Percentiles rank a stretch among this genome's conserved stretches.
Evolutionary conservation across 2,329 filamentous ascomycete species (phyloP).

Genomic region (Sclerotinia subarctica): DNA sequence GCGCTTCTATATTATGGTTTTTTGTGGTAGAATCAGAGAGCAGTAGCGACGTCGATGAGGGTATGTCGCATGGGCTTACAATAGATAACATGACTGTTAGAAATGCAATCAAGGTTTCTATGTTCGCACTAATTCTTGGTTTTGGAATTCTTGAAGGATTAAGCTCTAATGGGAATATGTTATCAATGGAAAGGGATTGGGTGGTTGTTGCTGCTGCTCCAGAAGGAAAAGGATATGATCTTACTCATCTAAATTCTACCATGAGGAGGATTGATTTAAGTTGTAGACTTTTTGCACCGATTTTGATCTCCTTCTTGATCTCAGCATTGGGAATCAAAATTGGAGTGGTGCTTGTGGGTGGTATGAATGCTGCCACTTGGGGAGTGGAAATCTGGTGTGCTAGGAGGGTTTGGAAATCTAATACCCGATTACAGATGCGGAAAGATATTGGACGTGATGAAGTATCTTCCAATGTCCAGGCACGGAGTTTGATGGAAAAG

Average conservation of each 20-base stretch:
- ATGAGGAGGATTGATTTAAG: slow-evolving; percentile 57
- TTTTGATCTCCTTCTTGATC: slow-evolving; percentile 49
- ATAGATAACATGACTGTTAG: background rate
- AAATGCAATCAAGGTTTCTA: slow-evolving; percentile 32
- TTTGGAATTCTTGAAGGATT: slow-evolving; percentile 45
- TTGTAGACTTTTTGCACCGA: slow-evolving; percentile 54
- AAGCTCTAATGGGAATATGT: slow-evolving; percentile 43
- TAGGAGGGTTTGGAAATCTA: slow-evolving; percentile 42
- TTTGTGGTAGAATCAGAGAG: slow-evolving; percentile 36
- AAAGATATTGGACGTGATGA: slow-evolving; percentile 30
- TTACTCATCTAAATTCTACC: slow-evolving; percentile 48
- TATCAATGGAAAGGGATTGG: slow-evolving; percentile 50
- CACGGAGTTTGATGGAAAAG: background rate
- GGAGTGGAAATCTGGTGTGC: slow-evolving; percentile 43
- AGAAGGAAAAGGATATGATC: slow-evolving; percentile 39
- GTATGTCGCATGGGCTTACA: background rate
- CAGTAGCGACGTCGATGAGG: background rate
- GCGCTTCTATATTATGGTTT: slow-evolving; percentile 43
- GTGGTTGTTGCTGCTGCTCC: slow-evolving; percentile 41
- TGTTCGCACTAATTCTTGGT: slow-evolving; percentile 41
- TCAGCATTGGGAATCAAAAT: slow-evolving; percentile 43
- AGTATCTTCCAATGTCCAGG: background rate
- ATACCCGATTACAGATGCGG: slow-evolving; percentile 31
- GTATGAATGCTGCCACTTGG: slow-evolving; percentile 44
- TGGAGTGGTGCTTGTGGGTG: slow-evolving; percentile 47